Evolutionary conservation across 1,284 basidiomycete species (phyloP).

Genomic region (Heterobasidion parviporum): DNA sequence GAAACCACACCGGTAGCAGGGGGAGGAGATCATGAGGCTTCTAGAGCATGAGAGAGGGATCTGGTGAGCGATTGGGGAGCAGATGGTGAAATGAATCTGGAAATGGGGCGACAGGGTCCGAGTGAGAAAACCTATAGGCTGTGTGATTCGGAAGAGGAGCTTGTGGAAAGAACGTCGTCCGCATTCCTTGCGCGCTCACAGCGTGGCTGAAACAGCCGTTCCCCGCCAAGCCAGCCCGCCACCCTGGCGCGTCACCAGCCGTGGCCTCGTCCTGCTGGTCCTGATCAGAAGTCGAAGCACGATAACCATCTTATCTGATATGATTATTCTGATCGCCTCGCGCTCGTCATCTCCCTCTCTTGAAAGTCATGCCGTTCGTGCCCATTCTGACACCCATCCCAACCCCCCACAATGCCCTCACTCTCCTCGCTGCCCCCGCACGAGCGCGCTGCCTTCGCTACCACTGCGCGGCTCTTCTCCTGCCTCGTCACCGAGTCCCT

Average conservation of each 20-base stretch:
- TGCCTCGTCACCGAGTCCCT: conserved; percentile 46
- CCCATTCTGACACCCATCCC: not conserved
- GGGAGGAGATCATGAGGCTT: not conserved
- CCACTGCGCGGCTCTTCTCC: conserved; percentile 36
- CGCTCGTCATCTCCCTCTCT: not conserved
- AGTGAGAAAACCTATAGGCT: not conserved
- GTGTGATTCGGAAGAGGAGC: not conserved
- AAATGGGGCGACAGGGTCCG: not conserved
- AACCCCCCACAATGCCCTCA: not conserved
- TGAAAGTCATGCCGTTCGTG: not conserved
- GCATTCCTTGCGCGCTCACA: not conserved
- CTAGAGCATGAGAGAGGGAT: not conserved
- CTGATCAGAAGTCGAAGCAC: not conserved
- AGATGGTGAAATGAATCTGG: not conserved
- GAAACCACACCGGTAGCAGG: too few species aligned
- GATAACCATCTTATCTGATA: not conserved
- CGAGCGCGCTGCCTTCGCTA: conserved; percentile 36
- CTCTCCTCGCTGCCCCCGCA: conserved; percentile 16
- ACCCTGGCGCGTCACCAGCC: not conserved
- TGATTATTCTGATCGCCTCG: not conserved
- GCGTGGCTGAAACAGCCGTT: too few species aligned
- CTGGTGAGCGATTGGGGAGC: not conserved
- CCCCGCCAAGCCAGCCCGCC: too few species aligned
- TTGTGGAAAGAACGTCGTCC: not conserved
- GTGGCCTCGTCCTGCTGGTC: not conserved